Evolutionary conservation across 2,329 filamentous ascomycete species (phyloP), one percentile per base, ranked within the genome.

Genomic region (Fusarium neocosmosporiellum): DNA sequence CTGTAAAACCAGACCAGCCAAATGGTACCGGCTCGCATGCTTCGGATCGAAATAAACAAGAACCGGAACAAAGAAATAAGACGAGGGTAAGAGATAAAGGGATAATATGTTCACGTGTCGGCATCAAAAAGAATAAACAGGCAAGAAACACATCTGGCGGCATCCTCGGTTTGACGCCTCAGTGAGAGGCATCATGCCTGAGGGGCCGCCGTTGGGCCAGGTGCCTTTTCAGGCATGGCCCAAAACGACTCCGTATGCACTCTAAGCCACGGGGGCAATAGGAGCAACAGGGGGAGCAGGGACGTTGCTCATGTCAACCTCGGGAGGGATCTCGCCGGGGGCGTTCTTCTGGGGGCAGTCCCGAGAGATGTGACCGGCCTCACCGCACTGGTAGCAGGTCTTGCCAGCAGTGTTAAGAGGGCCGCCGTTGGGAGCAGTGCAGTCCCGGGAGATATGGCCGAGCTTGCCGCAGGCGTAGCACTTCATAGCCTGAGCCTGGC

Each of bases 401-500:
- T 98, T 99, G 81, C 96, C 96, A 72, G 94, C 94, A 73, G 94
- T 97, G 89, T 96, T 98, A 76, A 98, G 88, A 54, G 96, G 95
- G 27, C 96, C 96, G 65, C 96, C 96, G 83, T 98, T 98, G 73
- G 96, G 96, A 70, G 96, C 94, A 54, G 95, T 98, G 88, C 96
- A 99, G 85, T 99, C 96, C 78, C 88, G 87, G 13, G 94, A 97
- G 83, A 98, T 98, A 86, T 98, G 95, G 59, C 94, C 94, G 77
- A 97, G 91, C 87, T 98, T 98, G 82, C 95, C 95, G 82, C 95
- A 98, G 75, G 95, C 95, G 80, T 98, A 98, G 89, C 95, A 98
- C 87, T 98, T 98, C 94, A 98, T 97, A 72, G 95, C 94, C 85
- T 98, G 95, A 77, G 96, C 95, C 88, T 98, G 96, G 88, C 96